Conservation (phyloP, 768 basidiomycete species). For the Lyophyllum decastes region DNA sequence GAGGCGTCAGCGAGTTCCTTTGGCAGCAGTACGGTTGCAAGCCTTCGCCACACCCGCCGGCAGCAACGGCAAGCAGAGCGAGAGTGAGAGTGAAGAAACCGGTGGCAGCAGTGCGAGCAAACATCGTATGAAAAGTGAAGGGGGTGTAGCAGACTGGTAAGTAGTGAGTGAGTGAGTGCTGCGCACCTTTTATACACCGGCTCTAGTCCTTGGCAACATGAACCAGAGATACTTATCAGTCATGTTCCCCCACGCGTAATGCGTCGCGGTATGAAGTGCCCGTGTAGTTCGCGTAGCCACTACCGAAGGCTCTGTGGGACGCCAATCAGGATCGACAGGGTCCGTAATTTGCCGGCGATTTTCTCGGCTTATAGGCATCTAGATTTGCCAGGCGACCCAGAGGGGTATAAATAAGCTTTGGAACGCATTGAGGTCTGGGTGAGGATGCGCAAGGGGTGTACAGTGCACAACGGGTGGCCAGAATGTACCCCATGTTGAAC, state of each 20-base stretch:
- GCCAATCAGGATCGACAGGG: too few relatives aligned
- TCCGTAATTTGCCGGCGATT: too few relatives aligned
- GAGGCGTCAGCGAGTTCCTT: not conserved
- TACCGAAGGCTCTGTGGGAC: too few relatives aligned
- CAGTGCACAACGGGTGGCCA: too few relatives aligned
- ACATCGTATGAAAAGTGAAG: not conserved
- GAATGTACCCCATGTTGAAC: too few relatives aligned
- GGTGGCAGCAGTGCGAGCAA: not conserved
- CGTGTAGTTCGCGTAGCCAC: too few relatives aligned
- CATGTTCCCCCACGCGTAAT: not conserved
- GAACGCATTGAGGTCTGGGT: too few relatives aligned
- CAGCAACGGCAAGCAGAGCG: not conserved
- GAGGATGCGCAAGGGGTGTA: too few relatives aligned
- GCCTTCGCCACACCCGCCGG: not conserved
- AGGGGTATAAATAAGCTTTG: too few relatives aligned
- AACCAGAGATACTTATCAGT: not conserved
- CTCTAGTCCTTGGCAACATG: not conserved
- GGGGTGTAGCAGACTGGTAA: not conserved
- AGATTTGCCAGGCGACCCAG: too few relatives aligned
- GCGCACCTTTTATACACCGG: not conserved
- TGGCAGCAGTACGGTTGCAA: not conserved
- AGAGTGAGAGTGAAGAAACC: not conserved
- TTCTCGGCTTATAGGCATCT: too few relatives aligned
- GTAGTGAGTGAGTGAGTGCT: too few relatives aligned
- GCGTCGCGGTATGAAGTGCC: not conserved